Base-by-base conservation (phyloP, 768 basidiomycete species). In the Coprinellus micaceus region DNA sequence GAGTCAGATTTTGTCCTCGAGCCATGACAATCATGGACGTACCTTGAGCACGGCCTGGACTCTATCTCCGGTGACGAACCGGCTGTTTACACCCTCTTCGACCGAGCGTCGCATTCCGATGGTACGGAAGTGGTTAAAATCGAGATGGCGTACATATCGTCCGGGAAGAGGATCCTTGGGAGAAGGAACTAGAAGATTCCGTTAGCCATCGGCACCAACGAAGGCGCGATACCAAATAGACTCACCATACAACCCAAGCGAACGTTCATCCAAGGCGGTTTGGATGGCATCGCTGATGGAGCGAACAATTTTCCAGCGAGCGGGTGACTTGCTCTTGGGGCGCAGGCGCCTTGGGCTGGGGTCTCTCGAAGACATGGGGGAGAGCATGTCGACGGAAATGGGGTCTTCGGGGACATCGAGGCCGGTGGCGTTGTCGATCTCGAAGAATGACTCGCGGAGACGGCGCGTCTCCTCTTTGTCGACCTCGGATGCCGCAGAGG, bases 51-150 rank as follows among this genome's bases (percentile, higher is more conserved):
- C 77, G 0, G 84, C 83, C 56, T 85, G 79, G 3, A 99, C 80
- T 53, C 96, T 83, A 54, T 89, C 88, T 0, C 89, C 88, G 1
- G 96, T 99, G 36, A 99, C 95, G 64, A 96, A 99, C 10, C 94
- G 89, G 62, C 89, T 88, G 53, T 83, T 86, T 13, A 91, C 83
- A 39, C 93, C 89, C 69, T 97, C 94, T 28, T 91, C 92, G 2
- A 97, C 84, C 3, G 90, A 91, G 19, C 97, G 86, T 48, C 93
- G 83, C 85, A 98, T 94, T 0, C 96, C 96, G 54, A 96, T 94
- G 24, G 97, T 96, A 25, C 95, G 85, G 77, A 99, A 99, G 68
- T 96, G 94, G 63, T 93, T 95, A 66, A 99, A 99, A 66, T 93
- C 92, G 13, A 99, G 74, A 69, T 93, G 88, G 37, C 83, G 86